Conservation (phyloP, 73 alveolate species). For the Paraurostyla sp. region DNA sequence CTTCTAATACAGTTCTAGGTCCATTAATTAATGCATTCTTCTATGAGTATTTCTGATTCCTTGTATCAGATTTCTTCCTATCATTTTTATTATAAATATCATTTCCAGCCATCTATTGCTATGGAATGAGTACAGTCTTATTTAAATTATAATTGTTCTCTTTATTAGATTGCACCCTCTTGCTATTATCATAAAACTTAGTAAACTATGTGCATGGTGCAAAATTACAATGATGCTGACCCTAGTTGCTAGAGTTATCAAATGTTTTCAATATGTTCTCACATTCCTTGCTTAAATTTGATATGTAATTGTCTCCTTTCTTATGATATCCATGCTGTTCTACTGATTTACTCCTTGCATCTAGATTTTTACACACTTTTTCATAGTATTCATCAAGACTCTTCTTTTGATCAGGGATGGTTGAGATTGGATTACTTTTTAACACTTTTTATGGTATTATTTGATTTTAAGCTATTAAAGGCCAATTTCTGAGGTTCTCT, state of each 20-base stretch:
- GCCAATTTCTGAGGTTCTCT: background rate
- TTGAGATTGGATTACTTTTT: background rate
- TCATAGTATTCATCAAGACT: conserved; percentile 18
- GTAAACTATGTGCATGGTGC: background rate
- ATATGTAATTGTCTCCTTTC: background rate
- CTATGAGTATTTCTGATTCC: background rate
- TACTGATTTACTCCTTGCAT: conserved; percentile 12
- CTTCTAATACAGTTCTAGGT: conserved; percentile 21
- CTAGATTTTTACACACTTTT: background rate
- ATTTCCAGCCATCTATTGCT: background rate
- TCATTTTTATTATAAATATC: background rate
- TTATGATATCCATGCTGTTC: background rate
- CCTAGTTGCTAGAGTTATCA: too few relatives aligned
- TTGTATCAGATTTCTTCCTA: background rate
- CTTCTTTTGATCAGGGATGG: too few relatives aligned
- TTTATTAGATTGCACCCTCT: background rate
- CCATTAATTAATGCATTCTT: background rate
- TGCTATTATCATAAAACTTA: background rate
- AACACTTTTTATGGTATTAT: too few relatives aligned
- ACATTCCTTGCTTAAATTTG: background rate
- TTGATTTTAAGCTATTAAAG: too few relatives aligned
- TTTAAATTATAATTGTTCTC: background rate
- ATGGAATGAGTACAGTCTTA: background rate
- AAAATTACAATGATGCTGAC: too few relatives aligned
- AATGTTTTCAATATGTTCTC: background rate